Conservation (phyloP, 148 eudicot genomes). For the Rheum nobile region DNA sequence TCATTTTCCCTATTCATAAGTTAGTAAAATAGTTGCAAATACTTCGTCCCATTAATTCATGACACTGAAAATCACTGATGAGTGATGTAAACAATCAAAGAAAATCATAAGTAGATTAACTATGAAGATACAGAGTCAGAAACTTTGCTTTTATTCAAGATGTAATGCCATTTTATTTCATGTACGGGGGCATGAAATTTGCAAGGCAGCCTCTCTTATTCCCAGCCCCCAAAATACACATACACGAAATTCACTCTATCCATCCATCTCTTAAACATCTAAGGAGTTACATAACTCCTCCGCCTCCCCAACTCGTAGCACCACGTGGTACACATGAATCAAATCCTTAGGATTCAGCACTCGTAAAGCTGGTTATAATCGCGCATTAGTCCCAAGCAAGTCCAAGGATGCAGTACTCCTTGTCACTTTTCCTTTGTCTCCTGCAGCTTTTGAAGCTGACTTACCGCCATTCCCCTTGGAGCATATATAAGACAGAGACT, state of each 20-base stretch:
- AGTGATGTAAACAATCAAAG: too few relatives aligned
- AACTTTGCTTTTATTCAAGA: neutral
- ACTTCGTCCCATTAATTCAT: too few relatives aligned
- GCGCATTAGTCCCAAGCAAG: conserved; percentile 18
- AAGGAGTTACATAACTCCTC: neutral
- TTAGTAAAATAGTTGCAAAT: too few relatives aligned
- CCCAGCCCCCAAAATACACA: neutral
- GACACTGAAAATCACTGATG: too few relatives aligned
- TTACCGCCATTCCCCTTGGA: conserved; percentile 28
- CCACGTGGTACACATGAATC: too few relatives aligned
- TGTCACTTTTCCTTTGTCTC: conserved; percentile 15
- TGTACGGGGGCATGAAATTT: neutral
- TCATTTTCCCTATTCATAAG: too few relatives aligned
- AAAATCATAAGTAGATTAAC: too few relatives aligned
- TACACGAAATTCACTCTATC: neutral
- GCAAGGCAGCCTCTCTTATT: neutral
- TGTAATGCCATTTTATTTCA: neutral
- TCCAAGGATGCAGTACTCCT: conserved; percentile 10
- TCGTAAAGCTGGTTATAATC: conserved; percentile 20
- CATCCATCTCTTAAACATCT: neutral
- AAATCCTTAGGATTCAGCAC: too few relatives aligned
- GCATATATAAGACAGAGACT: conserved; percentile 72
- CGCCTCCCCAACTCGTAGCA: too few relatives aligned
- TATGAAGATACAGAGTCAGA: too few relatives aligned
- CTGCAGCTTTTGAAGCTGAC: conserved; percentile 11